Conservation (phyloP, 129 eudicot genomes). For the Centrapalus pauciflorus region DNA sequence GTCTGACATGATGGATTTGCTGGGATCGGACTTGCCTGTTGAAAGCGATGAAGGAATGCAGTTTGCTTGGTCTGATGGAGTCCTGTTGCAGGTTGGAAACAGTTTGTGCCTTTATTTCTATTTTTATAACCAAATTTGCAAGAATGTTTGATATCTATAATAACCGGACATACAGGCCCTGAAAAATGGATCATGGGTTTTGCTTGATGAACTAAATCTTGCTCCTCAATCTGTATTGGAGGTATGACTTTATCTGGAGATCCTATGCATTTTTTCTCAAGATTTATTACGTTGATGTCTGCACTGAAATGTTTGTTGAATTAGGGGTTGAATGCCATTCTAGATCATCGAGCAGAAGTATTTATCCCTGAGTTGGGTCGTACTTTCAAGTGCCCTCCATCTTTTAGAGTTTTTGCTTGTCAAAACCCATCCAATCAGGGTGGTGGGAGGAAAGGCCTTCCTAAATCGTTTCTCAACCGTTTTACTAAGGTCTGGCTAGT, state of each 20-base stretch:
- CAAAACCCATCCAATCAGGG: slow-evolving; percentile 94
- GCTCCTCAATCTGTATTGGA: slow-evolving; percentile 98
- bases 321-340: slow-evolving; percentile 88
- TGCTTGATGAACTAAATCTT: slow-evolving; percentile 93
- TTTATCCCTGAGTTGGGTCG: slow-evolving; percentile 90
- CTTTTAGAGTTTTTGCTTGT: slow-evolving; percentile 95
- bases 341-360: slow-evolving; percentile 97
- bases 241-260: slow-evolving; percentile 32
- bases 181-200: slow-evolving; percentile 92
- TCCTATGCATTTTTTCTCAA: not conserved
- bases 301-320: slow-evolving; percentile 7
- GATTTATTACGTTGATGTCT: not conserved
- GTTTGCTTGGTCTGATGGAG: slow-evolving; percentile 99
- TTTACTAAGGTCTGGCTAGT: slow-evolving; percentile 67
- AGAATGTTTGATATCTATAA: slow-evolving; percentile 7
- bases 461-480: slow-evolving; percentile 96
- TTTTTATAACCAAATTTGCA: not conserved
- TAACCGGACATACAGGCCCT: slow-evolving; percentile 51
- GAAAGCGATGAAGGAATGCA: slow-evolving; percentile 95
- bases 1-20: slow-evolving; percentile 97
- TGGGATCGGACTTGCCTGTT: slow-evolving; percentile 95
- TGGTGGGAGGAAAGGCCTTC: slow-evolving; percentile 98
- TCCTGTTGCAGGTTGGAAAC: slow-evolving; percentile 70
- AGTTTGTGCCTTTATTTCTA: not conserved
- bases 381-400: slow-evolving; percentile 79